These are phyloP conservation scores for Leccinum pellstonianum DNA, from an alignment of 768 basidiomycete genomes.

Conservation along the genomic window DNA sequence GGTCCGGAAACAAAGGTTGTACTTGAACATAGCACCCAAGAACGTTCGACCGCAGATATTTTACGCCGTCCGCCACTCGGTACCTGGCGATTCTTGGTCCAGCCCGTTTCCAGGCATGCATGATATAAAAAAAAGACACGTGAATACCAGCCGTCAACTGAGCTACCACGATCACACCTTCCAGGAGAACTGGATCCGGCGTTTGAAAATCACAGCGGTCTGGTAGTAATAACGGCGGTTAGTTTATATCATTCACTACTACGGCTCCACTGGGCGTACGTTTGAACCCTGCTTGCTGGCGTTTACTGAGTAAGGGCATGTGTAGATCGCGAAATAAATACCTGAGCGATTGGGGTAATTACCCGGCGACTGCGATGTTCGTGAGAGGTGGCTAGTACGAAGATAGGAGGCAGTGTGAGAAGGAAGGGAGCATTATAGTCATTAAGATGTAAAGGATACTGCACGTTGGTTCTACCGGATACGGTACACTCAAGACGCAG, in stretches of 20 bases:
- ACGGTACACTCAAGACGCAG: conserved; percentile 31
- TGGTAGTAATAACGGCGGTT: conserved; percentile 24
- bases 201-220: conserved; percentile 40
- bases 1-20: conserved; percentile 12
- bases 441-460: conserved; percentile 30
- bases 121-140: conserved; percentile 12
- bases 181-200: conserved; percentile 31
- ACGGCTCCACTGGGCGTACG: conserved; percentile 19
- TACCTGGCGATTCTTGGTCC: conserved; percentile 31
- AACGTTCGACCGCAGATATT: conserved; percentile 29
- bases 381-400: conserved; percentile 33
- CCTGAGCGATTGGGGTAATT: conserved; percentile 34
- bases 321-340: conserved; percentile 16
- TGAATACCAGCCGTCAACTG: conserved; percentile 24
- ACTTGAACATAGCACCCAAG: conserved; percentile 25
- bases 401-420: conserved; percentile 28
- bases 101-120: conserved; percentile 38
- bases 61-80: conserved; percentile 37
- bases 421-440: conserved; percentile 3
- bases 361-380: conserved; percentile 23
- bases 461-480: conserved; percentile 28
- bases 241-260: conserved; percentile 8
- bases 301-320: conserved; percentile 6
- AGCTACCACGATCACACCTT: conserved; percentile 26
- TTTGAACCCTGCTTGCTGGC: conserved; percentile 23